Evolutionary conservation across 345 rosid species (phyloP).

Genomic region (Noccaea bulbosa): DNA sequence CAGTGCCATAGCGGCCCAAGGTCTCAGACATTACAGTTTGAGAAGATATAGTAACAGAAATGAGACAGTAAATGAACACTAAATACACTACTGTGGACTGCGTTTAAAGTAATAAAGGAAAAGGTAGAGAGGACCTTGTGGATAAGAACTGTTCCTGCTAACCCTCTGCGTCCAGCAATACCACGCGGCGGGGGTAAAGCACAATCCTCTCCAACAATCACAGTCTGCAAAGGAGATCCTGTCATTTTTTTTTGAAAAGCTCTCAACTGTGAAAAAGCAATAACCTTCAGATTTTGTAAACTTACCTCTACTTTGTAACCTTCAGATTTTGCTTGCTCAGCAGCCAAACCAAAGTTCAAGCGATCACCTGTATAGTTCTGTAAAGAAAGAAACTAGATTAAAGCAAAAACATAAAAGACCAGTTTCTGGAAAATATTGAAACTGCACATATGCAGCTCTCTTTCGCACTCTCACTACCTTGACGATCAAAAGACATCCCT

Average conservation of each 20-base stretch:
- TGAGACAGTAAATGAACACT: neutral
- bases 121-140: constrained; percentile 65
- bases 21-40: constrained; percentile 20
- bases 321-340: constrained; percentile 98
- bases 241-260: constrained; percentile 11
- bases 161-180: constrained; percentile 88
- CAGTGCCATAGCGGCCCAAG: constrained; percentile 14
- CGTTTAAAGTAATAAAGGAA: neutral
- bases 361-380: constrained; percentile 99
- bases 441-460: neutral
- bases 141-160: constrained; percentile 94
- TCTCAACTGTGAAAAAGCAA: constrained; percentile 4
- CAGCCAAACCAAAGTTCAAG: constrained; percentile 96
- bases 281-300: constrained; percentile 14
- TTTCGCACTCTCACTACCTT: constrained; percentile 54
- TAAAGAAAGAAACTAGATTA: constrained; percentile 35
- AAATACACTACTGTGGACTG: neutral
- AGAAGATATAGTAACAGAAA: constrained; percentile 11
- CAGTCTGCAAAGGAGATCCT: constrained; percentile 56
- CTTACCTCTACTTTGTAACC: constrained; percentile 96
- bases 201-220: constrained; percentile 97
- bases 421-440: neutral
- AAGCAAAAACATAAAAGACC: constrained; percentile 22
- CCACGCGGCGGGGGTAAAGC: constrained; percentile 96
- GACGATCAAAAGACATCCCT: constrained; percentile 94